These are phyloP conservation scores for Coemansia sp. DNA, from an alignment of 192 early-diverging fungal species.

Conservation along the genomic window DNA sequence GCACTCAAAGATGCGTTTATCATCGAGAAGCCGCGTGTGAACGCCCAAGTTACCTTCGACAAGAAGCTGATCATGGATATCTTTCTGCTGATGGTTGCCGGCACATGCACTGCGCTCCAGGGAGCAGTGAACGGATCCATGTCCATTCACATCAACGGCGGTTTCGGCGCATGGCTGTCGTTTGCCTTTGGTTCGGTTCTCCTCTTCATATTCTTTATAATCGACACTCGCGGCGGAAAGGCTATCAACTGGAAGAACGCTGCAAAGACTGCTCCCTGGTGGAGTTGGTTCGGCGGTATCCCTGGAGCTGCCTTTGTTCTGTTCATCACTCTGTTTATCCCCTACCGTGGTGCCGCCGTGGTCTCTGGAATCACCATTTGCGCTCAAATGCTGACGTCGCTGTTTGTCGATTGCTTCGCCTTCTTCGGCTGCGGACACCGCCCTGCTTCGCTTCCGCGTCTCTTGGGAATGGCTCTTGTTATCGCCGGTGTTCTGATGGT, in stretches of 20 bases:
- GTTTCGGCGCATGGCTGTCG: constrained; percentile 49
- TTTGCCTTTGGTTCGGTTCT: constrained; percentile 48
- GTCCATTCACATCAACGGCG: constrained; percentile 47
- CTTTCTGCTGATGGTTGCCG: constrained; percentile 44
- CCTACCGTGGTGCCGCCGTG: constrained; percentile 50
- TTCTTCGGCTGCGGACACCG: constrained; percentile 48
- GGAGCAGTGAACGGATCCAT: constrained; percentile 50
- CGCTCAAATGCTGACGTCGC: constrained; percentile 47
- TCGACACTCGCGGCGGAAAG: constrained; percentile 49
- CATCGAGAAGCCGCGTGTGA: constrained; percentile 46
- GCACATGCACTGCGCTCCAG: constrained; percentile 36
- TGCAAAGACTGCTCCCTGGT: constrained; percentile 50
- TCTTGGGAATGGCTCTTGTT: constrained; percentile 31
- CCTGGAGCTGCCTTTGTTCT: constrained; percentile 47
- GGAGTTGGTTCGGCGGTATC: constrained; percentile 52
- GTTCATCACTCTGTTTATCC: constrained; percentile 53
- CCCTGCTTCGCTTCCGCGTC: constrained; percentile 31
- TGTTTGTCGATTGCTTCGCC: constrained; percentile 48
- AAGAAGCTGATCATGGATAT: constrained; percentile 47
- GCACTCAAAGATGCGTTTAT: constrained; percentile 38
- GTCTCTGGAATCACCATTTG: constrained; percentile 53
- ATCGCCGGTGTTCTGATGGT: constrained; percentile 56
- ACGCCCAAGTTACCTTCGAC: constrained; percentile 37
- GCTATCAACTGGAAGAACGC: constrained; percentile 45
- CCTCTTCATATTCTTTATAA: constrained; percentile 46